These are phyloP conservation scores for Gamsiella multidivaricata DNA, from an alignment of 192 early-diverging fungal genomes.

Conservation along the genomic window DNA sequence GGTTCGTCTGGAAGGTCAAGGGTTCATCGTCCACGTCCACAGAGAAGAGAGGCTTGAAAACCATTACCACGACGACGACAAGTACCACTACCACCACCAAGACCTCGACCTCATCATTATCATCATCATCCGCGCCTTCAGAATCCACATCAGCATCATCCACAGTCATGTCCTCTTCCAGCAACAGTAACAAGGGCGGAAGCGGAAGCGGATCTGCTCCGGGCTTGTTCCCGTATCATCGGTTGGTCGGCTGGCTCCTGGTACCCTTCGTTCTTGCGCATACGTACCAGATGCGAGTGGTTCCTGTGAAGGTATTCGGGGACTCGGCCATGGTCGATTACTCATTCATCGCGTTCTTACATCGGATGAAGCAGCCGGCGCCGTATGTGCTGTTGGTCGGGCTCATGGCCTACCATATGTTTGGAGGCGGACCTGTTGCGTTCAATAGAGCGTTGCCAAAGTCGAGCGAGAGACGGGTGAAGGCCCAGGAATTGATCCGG, in stretches of 20 bases:
- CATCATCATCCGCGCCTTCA: background rate
- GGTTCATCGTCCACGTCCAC: constrained; percentile 5
- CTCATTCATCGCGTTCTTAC: constrained; percentile 17
- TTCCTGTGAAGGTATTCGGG: constrained; percentile 15
- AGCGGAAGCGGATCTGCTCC: constrained; percentile 16
- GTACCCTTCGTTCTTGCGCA: constrained; percentile 48
- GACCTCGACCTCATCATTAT: constrained; percentile 6
- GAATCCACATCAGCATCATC: constrained; percentile 6
- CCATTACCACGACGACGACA: constrained; percentile 29
- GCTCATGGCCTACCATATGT: constrained; percentile 33
- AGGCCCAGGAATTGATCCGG: constrained; percentile 16
- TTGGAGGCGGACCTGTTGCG: constrained; percentile 20
- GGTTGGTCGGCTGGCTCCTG: constrained; percentile 47
- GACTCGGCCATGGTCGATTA: constrained; percentile 48
- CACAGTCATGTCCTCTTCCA: too few species aligned
- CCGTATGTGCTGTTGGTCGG: constrained; percentile 25
- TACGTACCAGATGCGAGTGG: constrained; percentile 10
- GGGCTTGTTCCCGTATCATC: constrained; percentile 47
- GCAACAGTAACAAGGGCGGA: background rate
- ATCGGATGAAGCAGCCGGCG: constrained; percentile 4
- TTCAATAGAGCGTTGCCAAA: constrained; percentile 30
- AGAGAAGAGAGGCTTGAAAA: constrained; percentile 24
- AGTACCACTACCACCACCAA: constrained; percentile 23
- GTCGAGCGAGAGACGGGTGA: background rate
- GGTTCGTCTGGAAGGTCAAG: constrained; percentile 46